Percentiles rank a stretch among this genome's conserved stretches.
Evolutionary conservation across 2,329 filamentous ascomycete species (phyloP).

Genomic region (Ophiostoma fasciatum): DNA sequence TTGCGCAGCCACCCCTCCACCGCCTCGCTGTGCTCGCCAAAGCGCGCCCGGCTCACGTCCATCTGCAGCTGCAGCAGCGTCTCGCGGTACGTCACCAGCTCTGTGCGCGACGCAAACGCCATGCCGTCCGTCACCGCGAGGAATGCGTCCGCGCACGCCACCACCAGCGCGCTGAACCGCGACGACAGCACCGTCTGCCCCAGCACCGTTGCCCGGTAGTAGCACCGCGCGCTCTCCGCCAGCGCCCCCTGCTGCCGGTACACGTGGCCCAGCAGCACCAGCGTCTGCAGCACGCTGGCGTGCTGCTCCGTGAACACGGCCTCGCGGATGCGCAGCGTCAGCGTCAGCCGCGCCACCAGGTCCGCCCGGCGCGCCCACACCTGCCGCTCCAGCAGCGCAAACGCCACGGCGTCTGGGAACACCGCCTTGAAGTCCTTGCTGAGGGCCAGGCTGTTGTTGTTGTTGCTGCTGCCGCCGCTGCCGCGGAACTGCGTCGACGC

Average conservation of each 20-base stretch:
- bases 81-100: conserved; percentile 22
- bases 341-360: conserved; percentile 17
- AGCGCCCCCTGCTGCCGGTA: conserved; percentile 15
- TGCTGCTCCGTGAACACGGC: conserved; percentile 23
- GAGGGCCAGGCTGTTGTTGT: conserved; percentile 14
- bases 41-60: conserved; percentile 20
- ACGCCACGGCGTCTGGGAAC: conserved; percentile 22
- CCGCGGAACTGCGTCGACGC: conserved; percentile 18
- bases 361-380: conserved; percentile 16
- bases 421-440: conserved; percentile 20
- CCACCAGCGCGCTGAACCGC: conserved; percentile 18
- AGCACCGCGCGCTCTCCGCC: conserved; percentile 18
- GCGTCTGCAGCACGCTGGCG: conserved; percentile 20
- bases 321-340: conserved; percentile 21
- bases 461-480: too few relatives aligned
- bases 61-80: conserved; percentile 25
- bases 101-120: conserved; percentile 20
- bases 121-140: conserved; percentile 21
- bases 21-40: conserved; percentile 20
- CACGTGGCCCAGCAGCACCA: conserved; percentile 22
- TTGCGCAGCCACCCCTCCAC: conserved; percentile 23
- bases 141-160: conserved; percentile 22
- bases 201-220: conserved; percentile 43
- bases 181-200: conserved; percentile 20
- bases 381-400: conserved; percentile 21